Evolutionary conservation across 148 eudicot genomes (phyloP), one percentile per base, ranked within the genome.

Genomic region (Hydrangea macrophylla): DNA sequence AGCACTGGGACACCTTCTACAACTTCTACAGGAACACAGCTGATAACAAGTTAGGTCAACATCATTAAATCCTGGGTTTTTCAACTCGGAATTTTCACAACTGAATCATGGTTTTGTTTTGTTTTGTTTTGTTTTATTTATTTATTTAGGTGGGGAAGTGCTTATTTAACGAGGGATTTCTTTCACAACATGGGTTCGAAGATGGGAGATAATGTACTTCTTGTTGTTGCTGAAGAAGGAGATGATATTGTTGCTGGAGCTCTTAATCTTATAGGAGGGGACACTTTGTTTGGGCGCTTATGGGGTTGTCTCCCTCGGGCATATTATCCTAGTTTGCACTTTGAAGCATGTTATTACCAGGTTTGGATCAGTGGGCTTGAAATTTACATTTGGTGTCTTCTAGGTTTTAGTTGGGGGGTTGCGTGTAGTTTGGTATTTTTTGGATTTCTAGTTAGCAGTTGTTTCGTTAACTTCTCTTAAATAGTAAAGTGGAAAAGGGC

Each of bases 311-410:
- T 78, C 54, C 96, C 96, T 33, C 79, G 70, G 58, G 83, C 83
- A 37, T 91, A 86, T 67, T 94, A 94, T 75, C 93, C 96, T 28
- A 85, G 89, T 72, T 80, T 94, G 81, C 99, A 94, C 72, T 94
- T 94, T 68, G 99, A 94, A 86, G 91, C 99, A 51, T 94, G 99
- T 73, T 94, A 94, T 76, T 94, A 94, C 70, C 99, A 94, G 98
- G 98, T 88, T 54, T 71, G 51, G 30, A 60, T 56, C 45, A 37
- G 39, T 7, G 12, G 24, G 12, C 17, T 65, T 58, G n/a, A 22
- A 2, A 15, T 8, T 36, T n/a, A n/a, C n/a, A n/a, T n/a, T n/a
- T n/a, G n/a, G n/a, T n/a, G n/a, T n/a, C n/a, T n/a, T n/a, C n/a
- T n/a, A n/a, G n/a, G n/a, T n/a, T n/a, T n/a, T n/a, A n/a, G n/a